phyloP scores from a whole-genome alignment of 805 yeast species.

The Suhomyces xylopsoci region DNA sequence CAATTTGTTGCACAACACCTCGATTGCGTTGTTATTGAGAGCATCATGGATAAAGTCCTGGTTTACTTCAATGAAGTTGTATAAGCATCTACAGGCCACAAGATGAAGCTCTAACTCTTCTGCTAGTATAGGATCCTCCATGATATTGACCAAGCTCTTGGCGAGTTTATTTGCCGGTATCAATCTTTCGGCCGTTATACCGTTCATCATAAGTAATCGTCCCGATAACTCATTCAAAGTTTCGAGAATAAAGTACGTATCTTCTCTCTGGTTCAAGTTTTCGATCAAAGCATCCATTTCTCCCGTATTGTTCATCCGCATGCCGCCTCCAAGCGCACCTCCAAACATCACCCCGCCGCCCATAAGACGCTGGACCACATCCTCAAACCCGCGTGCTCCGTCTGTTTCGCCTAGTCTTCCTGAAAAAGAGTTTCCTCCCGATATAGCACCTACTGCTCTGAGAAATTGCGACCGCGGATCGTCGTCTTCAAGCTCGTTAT shows the following conservation, averaged over 20 bases:
- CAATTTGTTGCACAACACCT: slow-evolving; percentile 61
- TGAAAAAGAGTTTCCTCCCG: slow-evolving; percentile 7
- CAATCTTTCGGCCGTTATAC: slow-evolving; percentile 55
- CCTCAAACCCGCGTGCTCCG: slow-evolving; percentile 21
- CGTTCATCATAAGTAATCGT: slow-evolving; percentile 65
- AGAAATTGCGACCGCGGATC: slow-evolving; percentile 24
- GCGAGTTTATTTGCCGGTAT: slow-evolving; percentile 61
- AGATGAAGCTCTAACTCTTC: slow-evolving; percentile 78
- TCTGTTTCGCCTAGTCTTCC: background rate
- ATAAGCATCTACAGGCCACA: slow-evolving; percentile 78
- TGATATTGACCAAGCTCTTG: slow-evolving; percentile 51
- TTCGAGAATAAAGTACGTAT: slow-evolving; percentile 61
- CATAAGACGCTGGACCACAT: slow-evolving; percentile 34
- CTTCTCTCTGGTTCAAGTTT: slow-evolving; percentile 45
- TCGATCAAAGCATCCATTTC: slow-evolving; percentile 36
- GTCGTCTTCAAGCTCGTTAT: slow-evolving; percentile 11
- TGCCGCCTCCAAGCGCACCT: slow-evolving; percentile 8
- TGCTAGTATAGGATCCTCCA: slow-evolving; percentile 54
- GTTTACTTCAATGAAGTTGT: slow-evolving; percentile 74
- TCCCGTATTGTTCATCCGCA: slow-evolving; percentile 10
- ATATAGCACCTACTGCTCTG: slow-evolving; percentile 23
- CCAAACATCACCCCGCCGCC: slow-evolving; percentile 19
- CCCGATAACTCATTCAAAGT: slow-evolving; percentile 64
- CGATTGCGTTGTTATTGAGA: slow-evolving; percentile 63
- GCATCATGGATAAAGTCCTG: slow-evolving; percentile 61